Evolutionary conservation across 2,329 filamentous ascomycete species (phyloP).

Genomic region (Cryphonectria radicalis): DNA sequence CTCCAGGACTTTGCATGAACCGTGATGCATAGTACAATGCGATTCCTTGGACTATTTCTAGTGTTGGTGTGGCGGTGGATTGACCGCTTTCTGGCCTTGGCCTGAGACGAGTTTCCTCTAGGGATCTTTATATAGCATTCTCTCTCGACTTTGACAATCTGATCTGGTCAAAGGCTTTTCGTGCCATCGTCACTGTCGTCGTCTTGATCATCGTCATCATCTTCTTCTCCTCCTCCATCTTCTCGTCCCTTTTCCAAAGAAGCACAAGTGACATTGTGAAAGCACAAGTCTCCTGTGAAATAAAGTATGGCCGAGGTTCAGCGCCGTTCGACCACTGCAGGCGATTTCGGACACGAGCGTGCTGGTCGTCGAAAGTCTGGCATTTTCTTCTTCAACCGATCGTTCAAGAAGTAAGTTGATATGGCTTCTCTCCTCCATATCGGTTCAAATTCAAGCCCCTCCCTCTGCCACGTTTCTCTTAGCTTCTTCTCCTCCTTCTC

Average conservation of each 20-base stretch:
- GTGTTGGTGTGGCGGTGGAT: background rate
- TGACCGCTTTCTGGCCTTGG: background rate
- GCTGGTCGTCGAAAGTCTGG: slow-evolving; percentile 27
- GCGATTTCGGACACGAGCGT: slow-evolving; percentile 20
- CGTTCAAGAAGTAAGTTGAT: slow-evolving; percentile 28
- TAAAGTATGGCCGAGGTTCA: slow-evolving; percentile 26
- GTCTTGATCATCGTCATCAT: background rate
- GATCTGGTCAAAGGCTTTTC: background rate
- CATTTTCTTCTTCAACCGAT: slow-evolving; percentile 28
- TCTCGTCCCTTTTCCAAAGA: background rate
- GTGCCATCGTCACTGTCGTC: background rate
- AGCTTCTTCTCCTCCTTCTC: background rate
- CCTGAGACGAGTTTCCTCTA: background rate
- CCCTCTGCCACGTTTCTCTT: background rate
- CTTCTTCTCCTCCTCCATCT: background rate
- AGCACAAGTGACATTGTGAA: background rate
- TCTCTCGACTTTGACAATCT: background rate
- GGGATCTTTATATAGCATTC: background rate
- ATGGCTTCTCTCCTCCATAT: slow-evolving; percentile 3
- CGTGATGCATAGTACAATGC: background rate
- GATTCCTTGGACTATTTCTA: background rate
- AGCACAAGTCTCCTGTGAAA: background rate
- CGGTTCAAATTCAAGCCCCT: background rate
- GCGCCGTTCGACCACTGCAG: slow-evolving; percentile 23
- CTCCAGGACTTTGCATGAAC: slow-evolving; percentile 12